These are phyloP conservation scores for Dryadomyces quercivorus DNA, from an alignment of 2,329 filamentous ascomycete species.

Conservation along the genomic window DNA sequence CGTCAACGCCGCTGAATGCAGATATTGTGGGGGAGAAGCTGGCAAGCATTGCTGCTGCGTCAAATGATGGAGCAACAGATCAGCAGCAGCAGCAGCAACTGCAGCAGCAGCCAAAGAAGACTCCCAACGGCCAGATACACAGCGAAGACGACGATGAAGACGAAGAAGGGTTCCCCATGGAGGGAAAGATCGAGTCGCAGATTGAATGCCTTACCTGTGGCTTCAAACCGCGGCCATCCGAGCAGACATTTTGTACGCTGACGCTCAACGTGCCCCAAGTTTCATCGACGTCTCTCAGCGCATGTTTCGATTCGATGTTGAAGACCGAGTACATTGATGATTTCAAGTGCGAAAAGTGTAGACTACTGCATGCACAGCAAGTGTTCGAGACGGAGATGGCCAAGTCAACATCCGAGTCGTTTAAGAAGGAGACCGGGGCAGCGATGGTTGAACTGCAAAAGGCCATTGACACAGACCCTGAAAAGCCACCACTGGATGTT, in stretches of 20 bases:
- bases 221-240: conserved; percentile 75
- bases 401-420: conserved; percentile 38
- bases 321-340: conserved; percentile 95
- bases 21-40: conserved; percentile 8
- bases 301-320: conserved; percentile 86
- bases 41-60: conserved; percentile 5
- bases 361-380: conserved; percentile 66
- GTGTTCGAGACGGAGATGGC: conserved; percentile 48
- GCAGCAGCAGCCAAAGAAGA: neutral
- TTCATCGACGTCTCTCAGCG: conserved; percentile 66
- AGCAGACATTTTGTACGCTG: conserved; percentile 80
- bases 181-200: conserved; percentile 86
- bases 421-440: conserved; percentile 35
- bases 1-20: conserved; percentile 3
- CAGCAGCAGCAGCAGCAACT: neutral
- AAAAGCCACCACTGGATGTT: conserved; percentile 60
- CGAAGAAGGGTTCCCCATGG: conserved; percentile 76
- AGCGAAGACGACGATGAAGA: conserved; percentile 26
- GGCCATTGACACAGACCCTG: conserved; percentile 71
- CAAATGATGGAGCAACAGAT: neutral
- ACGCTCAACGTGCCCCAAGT: conserved; percentile 85
- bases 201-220: conserved; percentile 84
- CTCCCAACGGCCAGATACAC: neutral
- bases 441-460: conserved; percentile 54
- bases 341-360: conserved; percentile 89